Conservation (phyloP, 140 eudicot genomes). For the Erigeron philadelphicus region DNA sequence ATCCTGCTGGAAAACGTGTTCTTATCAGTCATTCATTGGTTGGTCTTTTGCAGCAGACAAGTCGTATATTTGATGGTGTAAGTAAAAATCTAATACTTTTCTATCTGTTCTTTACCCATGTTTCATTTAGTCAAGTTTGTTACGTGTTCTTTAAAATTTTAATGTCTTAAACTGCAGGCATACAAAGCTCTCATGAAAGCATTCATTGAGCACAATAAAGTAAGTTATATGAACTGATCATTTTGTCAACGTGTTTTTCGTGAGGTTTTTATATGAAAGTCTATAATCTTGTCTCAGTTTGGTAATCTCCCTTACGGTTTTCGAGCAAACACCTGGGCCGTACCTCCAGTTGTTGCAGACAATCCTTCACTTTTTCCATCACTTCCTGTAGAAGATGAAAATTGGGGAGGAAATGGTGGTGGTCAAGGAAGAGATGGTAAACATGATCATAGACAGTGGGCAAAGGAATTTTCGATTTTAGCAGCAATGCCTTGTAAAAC, state of each 20-base stretch:
- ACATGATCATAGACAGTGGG: constrained; percentile 75
- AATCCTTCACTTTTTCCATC: constrained; percentile 68
- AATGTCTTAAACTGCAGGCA: constrained; percentile 43
- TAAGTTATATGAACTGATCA: constrained; percentile 27
- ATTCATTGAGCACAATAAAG: constrained; percentile 85
- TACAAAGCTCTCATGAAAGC: constrained; percentile 90
- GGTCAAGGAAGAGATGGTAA: constrained; percentile 78
- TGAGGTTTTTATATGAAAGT: background rate
- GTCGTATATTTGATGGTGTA: constrained; percentile 73
- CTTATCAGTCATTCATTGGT: constrained; percentile 68
- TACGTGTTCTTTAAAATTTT: background rate
- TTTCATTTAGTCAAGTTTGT: background rate
- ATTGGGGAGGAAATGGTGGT: constrained; percentile 94
- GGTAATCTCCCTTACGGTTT: constrained; percentile 95
- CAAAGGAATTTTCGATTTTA: constrained; percentile 64
- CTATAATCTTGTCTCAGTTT: constrained; percentile 50
- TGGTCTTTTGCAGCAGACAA: constrained; percentile 65
- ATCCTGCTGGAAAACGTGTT: constrained; percentile 66
- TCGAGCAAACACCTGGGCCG: constrained; percentile 88
- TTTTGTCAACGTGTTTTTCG: constrained; percentile 15
- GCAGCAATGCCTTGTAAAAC: constrained; percentile 98
- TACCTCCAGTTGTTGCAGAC: constrained; percentile 71
- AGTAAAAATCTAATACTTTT: constrained; percentile 24
- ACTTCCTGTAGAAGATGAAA: constrained; percentile 90
- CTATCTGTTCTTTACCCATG: background rate